Evolutionary conservation across 257 asterid genomes (phyloP).

Genomic region (Solanum pinnatisectum): DNA sequence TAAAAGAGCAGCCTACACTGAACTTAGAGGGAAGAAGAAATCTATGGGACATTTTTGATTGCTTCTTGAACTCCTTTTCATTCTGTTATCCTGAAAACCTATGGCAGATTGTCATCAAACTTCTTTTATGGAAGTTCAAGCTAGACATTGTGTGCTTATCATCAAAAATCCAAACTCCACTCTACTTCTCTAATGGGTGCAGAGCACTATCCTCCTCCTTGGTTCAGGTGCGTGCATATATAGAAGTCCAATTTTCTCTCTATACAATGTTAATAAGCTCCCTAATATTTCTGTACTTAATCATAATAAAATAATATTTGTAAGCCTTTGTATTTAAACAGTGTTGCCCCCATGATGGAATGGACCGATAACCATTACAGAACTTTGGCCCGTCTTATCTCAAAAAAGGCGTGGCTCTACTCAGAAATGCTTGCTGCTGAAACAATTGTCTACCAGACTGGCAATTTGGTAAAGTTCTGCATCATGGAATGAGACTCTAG

Average conservation of each 20-base stretch:
- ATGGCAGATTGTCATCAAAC: slow-evolving; percentile 50
- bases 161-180: slow-evolving; percentile 28
- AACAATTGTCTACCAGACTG: slow-evolving; percentile 79
- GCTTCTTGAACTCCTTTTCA: slow-evolving; percentile 68
- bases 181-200: slow-evolving; percentile 57
- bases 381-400: slow-evolving; percentile 80
- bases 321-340: slow-evolving; percentile 8
- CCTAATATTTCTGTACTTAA: neutral
- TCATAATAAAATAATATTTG: neutral
- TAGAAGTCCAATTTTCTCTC: neutral
- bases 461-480: slow-evolving; percentile 53
- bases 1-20: slow-evolving; percentile 34
- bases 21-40: slow-evolving; percentile 53
- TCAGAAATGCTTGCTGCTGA: slow-evolving; percentile 98
- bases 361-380: slow-evolving; percentile 83
- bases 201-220: slow-evolving; percentile 57
- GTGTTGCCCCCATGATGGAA: slow-evolving; percentile 99
- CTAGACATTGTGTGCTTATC: slow-evolving; percentile 24
- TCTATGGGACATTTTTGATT: slow-evolving; percentile 55
- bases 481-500: neutral
- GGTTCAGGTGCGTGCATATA: slow-evolving; percentile 79
- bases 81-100: slow-evolving; percentile 52
- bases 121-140: slow-evolving; percentile 19
- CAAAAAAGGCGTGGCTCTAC: slow-evolving; percentile 86
- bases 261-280: neutral